A percentile compares a stretch with the other conserved stretches of the same genome.
Evolutionary conservation across 2,329 filamentous ascomycete species (phyloP).

Genomic region (Biscogniauxia sp.): DNA sequence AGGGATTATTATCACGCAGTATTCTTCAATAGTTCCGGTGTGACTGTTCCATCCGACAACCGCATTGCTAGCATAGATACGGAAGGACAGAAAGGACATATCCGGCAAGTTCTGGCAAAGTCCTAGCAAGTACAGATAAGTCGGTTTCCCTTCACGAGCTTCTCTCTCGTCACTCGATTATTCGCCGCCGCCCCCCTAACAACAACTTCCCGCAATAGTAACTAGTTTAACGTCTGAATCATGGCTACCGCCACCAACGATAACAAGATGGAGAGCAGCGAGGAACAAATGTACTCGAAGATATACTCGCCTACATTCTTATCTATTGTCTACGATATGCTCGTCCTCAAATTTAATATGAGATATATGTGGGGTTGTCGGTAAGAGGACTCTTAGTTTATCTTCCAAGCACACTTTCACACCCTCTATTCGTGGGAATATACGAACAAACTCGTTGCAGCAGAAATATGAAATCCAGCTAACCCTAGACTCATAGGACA

Average conservation of each 20-base stretch:
- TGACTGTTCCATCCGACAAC: neutral
- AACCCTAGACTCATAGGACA: slow-evolving; percentile 26
- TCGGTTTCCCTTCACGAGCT: neutral
- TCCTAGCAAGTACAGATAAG: neutral
- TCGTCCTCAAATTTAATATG: slow-evolving; percentile 36
- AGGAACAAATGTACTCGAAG: slow-evolving; percentile 4
- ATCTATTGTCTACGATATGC: slow-evolving; percentile 13
- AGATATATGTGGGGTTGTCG: slow-evolving; percentile 37
- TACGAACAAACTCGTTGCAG: neutral
- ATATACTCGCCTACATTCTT: slow-evolving; percentile 16
- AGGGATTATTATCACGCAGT: neutral
- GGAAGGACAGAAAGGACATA: neutral
- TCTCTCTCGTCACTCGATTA: neutral
- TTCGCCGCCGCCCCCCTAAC: too few species aligned
- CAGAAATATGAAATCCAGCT: neutral
- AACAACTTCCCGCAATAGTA: neutral
- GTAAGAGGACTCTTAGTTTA: slow-evolving; percentile 26
- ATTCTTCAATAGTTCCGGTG: neutral
- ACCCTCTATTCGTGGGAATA: neutral
- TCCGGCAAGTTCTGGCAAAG: neutral
- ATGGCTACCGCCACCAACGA: neutral
- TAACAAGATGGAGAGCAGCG: too few species aligned
- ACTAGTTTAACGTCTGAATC: neutral
- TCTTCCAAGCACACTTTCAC: neutral
- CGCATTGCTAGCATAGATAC: neutral